Percentiles rank a stretch among this genome's conserved stretches.
phyloP scores from a whole-genome alignment of 2,329 filamentous ascomycete species.

The Elsinoe batatas region DNA sequence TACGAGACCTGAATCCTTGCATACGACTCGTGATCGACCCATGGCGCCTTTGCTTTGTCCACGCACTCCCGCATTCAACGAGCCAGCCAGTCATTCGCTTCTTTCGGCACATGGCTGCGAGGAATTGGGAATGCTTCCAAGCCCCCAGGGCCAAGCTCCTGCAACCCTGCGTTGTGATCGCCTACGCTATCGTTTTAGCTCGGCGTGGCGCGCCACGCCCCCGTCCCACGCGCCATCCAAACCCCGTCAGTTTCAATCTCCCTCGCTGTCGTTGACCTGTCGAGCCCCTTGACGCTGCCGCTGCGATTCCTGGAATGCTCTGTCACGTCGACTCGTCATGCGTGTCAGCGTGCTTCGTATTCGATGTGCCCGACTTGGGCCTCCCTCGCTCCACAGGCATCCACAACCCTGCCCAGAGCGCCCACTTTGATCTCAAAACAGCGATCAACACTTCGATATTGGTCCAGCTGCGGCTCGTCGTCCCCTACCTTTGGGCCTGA shows the following conservation, averaged over 20 bases:
- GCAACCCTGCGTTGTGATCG: constrained; percentile 9
- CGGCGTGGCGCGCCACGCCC: constrained; percentile 9
- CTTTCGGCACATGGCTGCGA: background rate
- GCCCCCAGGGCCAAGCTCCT: constrained; percentile 3
- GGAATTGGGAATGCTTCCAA: background rate
- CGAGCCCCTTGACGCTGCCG: background rate
- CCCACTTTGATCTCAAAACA: constrained; percentile 7
- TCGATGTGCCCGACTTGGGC: background rate
- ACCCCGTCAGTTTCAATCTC: constrained; percentile 3
- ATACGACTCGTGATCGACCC: constrained; percentile 6
- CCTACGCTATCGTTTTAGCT: constrained; percentile 12
- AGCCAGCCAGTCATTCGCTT: background rate
- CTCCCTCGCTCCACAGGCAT: background rate
- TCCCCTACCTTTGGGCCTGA: constrained; percentile 5
- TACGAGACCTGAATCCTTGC: constrained; percentile 4
- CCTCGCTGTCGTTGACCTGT: background rate
- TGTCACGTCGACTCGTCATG: constrained; percentile 1
- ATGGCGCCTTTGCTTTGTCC: constrained; percentile 2
- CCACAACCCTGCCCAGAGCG: background rate
- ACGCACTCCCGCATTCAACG: constrained; percentile 1
- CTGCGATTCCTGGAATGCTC: background rate
- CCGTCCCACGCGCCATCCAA: background rate
- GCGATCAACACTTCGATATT: constrained; percentile 5
- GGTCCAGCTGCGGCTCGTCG: constrained; percentile 7
- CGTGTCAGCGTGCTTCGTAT: constrained; percentile 9